phyloP scores from a whole-genome alignment of 257 asterid genomes.

The Knoxia roxburghii region DNA sequence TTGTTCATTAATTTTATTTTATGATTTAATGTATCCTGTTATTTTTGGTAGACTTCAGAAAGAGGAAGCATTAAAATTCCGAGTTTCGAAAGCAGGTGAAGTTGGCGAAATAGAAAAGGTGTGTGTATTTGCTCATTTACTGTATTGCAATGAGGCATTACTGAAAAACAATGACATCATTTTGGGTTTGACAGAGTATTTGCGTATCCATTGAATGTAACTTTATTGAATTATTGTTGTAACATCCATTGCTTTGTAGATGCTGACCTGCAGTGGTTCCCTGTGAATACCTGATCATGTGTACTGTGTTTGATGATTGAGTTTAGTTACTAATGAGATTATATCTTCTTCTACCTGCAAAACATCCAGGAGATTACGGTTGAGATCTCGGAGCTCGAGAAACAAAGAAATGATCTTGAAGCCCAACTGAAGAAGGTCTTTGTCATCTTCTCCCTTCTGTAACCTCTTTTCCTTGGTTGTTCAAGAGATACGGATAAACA shows the following conservation, averaged over 20 bases:
- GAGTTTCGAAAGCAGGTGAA: conserved; percentile 71
- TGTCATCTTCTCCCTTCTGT: conserved; percentile 16
- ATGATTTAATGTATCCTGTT: conserved; percentile 17
- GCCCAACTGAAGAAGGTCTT: conserved; percentile 82
- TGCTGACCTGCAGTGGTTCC: not conserved
- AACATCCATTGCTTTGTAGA: not conserved
- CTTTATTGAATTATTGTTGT: not conserved
- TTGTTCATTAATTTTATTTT: not conserved
- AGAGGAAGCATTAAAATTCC: conserved; percentile 85
- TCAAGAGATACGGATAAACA: not conserved
- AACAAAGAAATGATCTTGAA: conserved; percentile 82
- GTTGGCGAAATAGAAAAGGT: conserved; percentile 84
- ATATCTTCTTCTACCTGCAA: not conserved
- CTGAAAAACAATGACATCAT: not conserved
- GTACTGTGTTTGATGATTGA: conserved; percentile 5
- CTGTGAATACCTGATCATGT: not conserved
- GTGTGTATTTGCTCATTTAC: conserved; percentile 7
- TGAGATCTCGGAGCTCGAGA: conserved; percentile 79
- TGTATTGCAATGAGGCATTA: not conserved
- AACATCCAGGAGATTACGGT: conserved; percentile 64
- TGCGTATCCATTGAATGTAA: not conserved
- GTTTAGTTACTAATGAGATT: not conserved
- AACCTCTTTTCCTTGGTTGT: not conserved
- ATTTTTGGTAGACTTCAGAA: conserved; percentile 64
- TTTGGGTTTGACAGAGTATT: not conserved